Percentiles rank a stretch among this genome's conserved stretches.
Conservation (phyloP, 2,329 filamentous ascomycete species). For the Fusarium decemcellulare region DNA sequence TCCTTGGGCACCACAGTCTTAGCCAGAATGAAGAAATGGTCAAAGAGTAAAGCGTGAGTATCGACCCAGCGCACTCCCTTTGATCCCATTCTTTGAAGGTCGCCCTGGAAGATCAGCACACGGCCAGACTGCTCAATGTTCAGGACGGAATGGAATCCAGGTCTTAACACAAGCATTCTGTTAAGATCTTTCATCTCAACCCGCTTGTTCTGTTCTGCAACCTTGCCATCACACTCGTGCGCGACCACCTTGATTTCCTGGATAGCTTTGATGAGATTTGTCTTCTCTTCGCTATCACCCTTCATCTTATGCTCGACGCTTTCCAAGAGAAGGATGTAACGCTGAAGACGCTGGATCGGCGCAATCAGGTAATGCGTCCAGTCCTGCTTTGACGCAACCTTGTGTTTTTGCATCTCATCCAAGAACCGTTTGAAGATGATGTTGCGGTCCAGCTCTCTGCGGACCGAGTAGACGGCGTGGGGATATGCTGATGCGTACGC, state of each 20-base stretch:
- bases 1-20: conserved; percentile 82
- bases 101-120: conserved; percentile 89
- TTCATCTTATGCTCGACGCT: conserved; percentile 89
- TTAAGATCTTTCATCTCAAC: conserved; percentile 89
- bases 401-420: conserved; percentile 83
- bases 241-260: conserved; percentile 93
- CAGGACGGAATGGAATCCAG: conserved; percentile 89
- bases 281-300: conserved; percentile 90
- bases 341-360: conserved; percentile 92
- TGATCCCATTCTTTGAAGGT: conserved; percentile 88
- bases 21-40: conserved; percentile 94
- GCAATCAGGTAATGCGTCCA: conserved; percentile 97
- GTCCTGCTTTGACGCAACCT: conserved; percentile 84
- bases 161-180: conserved; percentile 85
- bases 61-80: conserved; percentile 95
- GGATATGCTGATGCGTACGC: conserved; percentile 94
- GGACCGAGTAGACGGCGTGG: conserved; percentile 84
- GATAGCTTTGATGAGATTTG: conserved; percentile 85
- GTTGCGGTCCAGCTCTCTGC: conserved; percentile 88
- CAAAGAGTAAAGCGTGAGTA: conserved; percentile 92
- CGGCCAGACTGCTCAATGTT: conserved; percentile 96
- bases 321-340: conserved; percentile 86
- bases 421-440: conserved; percentile 89
- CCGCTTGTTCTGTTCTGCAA: conserved; percentile 93
- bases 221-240: conserved; percentile 90